Evolutionary conservation across 2,329 filamentous ascomycete genomes (phyloP).

Genomic region (Fusarium musae): DNA sequence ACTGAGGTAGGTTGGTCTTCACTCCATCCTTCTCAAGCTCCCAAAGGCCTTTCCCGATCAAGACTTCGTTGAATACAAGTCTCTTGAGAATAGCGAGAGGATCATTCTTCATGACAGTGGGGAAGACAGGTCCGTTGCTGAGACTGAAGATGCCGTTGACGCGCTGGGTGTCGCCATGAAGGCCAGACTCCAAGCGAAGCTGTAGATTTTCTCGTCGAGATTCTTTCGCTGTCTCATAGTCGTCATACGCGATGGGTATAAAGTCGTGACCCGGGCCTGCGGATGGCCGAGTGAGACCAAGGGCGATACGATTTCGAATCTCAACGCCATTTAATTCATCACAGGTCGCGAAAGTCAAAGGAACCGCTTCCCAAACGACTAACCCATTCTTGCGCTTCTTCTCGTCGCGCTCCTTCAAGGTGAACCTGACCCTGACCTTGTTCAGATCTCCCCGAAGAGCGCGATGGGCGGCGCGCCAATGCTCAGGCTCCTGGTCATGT

Average conservation of each 20-base stretch:
- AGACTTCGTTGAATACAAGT: background rate
- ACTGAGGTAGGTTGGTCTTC: rapidly evolving
- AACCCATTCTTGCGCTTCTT: background rate
- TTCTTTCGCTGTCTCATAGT: background rate
- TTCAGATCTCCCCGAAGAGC: background rate
- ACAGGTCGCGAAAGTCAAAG: rapidly evolving
- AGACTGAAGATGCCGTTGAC: background rate
- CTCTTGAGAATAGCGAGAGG: rapidly evolving
- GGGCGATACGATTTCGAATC: background rate
- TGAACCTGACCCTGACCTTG: background rate
- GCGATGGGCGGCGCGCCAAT: conserved; percentile 1
- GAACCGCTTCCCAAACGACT: background rate
- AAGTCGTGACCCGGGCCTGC: background rate
- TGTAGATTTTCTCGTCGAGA: rapidly evolving
- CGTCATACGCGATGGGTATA: rapidly evolving
- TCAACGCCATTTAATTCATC: background rate
- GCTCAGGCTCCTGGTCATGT: background rate
- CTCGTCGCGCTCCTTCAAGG: rapidly evolving
- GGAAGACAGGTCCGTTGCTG: rapidly evolving
- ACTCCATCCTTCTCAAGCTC: rapidly evolving
- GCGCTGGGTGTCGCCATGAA: background rate
- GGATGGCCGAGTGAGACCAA: background rate
- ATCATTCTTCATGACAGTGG: rapidly evolving
- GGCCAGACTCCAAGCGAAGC: rapidly evolving
- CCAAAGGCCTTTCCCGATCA: background rate